Evolutionary conservation across 78 protist genomes (phyloP).

Genomic region (Thecamonas trahens): DNA sequence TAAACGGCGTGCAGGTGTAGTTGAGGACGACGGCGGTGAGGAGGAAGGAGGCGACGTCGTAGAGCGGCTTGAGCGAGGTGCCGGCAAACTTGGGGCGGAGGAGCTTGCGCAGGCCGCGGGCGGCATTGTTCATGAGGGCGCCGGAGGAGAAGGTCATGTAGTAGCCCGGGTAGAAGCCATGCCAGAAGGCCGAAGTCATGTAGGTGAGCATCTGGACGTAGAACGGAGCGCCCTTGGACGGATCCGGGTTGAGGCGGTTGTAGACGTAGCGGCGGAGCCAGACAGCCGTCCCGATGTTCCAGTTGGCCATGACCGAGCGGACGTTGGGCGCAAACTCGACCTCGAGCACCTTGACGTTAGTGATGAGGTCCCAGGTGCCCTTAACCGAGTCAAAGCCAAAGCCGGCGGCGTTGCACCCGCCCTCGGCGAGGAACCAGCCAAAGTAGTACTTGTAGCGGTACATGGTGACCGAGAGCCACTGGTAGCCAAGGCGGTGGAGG

Average conservation of each 20-base stretch:
- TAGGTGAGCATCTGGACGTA: constrained; percentile 36
- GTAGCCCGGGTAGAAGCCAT: constrained; percentile 20
- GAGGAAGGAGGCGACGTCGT: neutral
- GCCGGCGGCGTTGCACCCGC: constrained; percentile 22
- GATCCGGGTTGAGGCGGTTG: constrained; percentile 31
- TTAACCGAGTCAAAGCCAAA: neutral
- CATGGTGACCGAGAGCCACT: neutral
- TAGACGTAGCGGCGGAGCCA: constrained; percentile 57
- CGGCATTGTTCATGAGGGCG: neutral
- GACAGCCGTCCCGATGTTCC: constrained; percentile 53
- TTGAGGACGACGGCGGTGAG: neutral
- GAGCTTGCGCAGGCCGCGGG: neutral
- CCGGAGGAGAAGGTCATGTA: neutral
- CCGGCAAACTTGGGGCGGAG: neutral
- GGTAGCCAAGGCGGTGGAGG: neutral
- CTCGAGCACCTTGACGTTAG: constrained; percentile 25
- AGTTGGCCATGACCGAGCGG: constrained; percentile 30
- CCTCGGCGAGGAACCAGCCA: constrained; percentile 61
- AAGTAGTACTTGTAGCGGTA: constrained; percentile 54
- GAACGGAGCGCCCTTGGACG: constrained; percentile 36
- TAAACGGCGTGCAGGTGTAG: neutral
- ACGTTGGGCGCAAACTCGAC: constrained; percentile 47
- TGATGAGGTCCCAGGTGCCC: constrained; percentile 29
- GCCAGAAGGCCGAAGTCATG: constrained; percentile 63
- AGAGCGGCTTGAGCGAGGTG: neutral